phyloP scores from a whole-genome alignment of 2,329 filamentous ascomycete species.

The Tolypocladium album region DNA sequence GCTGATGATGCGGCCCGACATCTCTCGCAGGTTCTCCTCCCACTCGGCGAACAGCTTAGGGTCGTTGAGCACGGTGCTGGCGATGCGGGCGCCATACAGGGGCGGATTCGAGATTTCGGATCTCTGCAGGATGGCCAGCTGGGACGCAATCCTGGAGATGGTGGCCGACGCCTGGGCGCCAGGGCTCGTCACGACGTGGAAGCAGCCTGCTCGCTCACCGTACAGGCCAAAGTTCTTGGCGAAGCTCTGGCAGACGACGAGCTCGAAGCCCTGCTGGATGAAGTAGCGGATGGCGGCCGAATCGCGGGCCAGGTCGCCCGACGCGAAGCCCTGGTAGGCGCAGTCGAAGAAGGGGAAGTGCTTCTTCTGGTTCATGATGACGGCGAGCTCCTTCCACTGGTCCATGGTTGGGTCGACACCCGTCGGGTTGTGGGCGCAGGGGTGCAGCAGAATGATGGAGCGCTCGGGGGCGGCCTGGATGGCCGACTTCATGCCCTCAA shows the following conservation, averaged over 20 bases:
- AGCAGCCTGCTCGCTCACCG: slow-evolving; percentile 89
- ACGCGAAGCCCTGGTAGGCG: slow-evolving; percentile 96
- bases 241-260: slow-evolving; percentile 84
- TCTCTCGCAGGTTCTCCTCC: slow-evolving; percentile 83
- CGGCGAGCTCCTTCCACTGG: slow-evolving; percentile 87
- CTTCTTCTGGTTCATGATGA: slow-evolving; percentile 61
- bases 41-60: slow-evolving; percentile 73
- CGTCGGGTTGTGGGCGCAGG: slow-evolving; percentile 96
- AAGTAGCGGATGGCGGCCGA: slow-evolving; percentile 93
- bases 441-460: slow-evolving; percentile 84
- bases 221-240: slow-evolving; percentile 98
- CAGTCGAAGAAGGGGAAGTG: slow-evolving; percentile 99
- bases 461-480: slow-evolving; percentile 62
- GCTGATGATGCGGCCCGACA: slow-evolving; percentile 88
- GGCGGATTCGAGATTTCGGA: slow-evolving; percentile 97
- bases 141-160: slow-evolving; percentile 61
- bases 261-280: slow-evolving; percentile 79
- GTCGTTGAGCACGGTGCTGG: slow-evolving; percentile 76
- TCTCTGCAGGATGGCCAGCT: slow-evolving; percentile 88
- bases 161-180: slow-evolving; percentile 53
- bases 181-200: slow-evolving; percentile 81
- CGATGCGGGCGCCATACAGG: slow-evolving; percentile 86
- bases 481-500: slow-evolving; percentile 71
- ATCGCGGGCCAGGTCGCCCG: slow-evolving; percentile 75
- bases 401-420: slow-evolving; percentile 89